Percentiles rank a stretch among this genome's conserved stretches.
Evolutionary conservation across 441 rosid species (phyloP).

Genomic region (Breynia disticha): DNA sequence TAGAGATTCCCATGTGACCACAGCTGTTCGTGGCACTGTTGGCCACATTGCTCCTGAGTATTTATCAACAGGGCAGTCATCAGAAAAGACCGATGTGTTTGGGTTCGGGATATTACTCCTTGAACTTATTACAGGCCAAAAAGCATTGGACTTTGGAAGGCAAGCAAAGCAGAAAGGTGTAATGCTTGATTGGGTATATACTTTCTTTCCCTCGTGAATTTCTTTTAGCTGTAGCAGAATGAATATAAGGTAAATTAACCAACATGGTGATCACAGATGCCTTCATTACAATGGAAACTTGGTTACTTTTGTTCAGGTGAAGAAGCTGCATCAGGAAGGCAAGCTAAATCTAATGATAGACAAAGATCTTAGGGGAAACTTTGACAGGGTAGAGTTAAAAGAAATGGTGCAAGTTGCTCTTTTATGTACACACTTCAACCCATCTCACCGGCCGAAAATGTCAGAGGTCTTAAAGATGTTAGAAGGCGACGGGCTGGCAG

Average conservation of each 20-base stretch:
- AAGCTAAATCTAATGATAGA: slow-evolving; percentile 66
- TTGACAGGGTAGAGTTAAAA: slow-evolving; percentile 60
- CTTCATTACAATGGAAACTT: background rate
- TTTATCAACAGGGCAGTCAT: slow-evolving; percentile 88
- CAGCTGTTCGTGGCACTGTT: slow-evolving; percentile 88
- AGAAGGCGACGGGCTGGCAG: slow-evolving; percentile 83
- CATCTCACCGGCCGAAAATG: slow-evolving; percentile 73
- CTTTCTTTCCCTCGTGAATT: slow-evolving; percentile 11
- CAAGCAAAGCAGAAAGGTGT: slow-evolving; percentile 84
- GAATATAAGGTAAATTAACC: background rate
- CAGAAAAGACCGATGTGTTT: slow-evolving; percentile 89
- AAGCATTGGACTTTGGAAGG: slow-evolving; percentile 85
- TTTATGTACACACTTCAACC: slow-evolving; percentile 74
- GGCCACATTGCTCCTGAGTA: slow-evolving; percentile 98
- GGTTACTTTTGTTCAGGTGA: slow-evolving; percentile 39
- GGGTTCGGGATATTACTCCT: slow-evolving; percentile 94
- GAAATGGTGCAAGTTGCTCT: slow-evolving; percentile 86
- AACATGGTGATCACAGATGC: background rate
- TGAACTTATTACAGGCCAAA: slow-evolving; percentile 88
- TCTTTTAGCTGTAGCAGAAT: background rate
- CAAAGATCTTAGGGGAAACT: slow-evolving; percentile 54
- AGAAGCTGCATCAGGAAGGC: slow-evolving; percentile 81
- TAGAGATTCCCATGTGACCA: slow-evolving; percentile 86
- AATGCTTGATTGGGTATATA: slow-evolving; percentile 87
- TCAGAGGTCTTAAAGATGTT: slow-evolving; percentile 71